Evolutionary conservation across 163 green algal genomes (phyloP).

Genomic region (Chloroidium sp.): DNA sequence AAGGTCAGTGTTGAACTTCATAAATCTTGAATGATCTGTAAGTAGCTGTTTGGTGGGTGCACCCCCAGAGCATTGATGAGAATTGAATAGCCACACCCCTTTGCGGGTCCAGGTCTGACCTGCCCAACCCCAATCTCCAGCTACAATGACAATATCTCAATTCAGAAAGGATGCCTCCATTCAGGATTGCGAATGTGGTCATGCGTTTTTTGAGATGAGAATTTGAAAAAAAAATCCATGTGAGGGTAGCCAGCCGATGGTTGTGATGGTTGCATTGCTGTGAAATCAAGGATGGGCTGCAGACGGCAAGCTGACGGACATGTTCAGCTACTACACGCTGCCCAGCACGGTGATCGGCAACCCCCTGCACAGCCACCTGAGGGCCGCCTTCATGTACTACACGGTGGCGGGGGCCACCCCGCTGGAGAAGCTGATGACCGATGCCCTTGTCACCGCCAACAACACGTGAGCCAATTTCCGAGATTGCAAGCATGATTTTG

Average conservation of each 20-base stretch:
- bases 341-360: conserved; percentile 85
- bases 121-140: too few relatives aligned
- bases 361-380: conserved; percentile 62
- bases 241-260: background rate
- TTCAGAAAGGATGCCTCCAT: too few relatives aligned
- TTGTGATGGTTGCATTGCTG: conserved; percentile 12
- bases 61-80: too few relatives aligned
- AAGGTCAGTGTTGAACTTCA: conserved; percentile 7
- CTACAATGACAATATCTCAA: too few relatives aligned
- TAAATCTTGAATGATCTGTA: too few relatives aligned
- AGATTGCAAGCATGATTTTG: too few relatives aligned
- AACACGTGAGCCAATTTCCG: conserved; percentile 14
- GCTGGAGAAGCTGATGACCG: conserved; percentile 74
- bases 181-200: too few relatives aligned
- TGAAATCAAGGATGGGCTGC: background rate
- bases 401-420: conserved; percentile 59
- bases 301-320: conserved; percentile 63
- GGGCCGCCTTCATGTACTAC: conserved; percentile 95
- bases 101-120: too few relatives aligned
- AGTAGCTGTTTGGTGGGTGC: too few relatives aligned
- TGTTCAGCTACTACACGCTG: conserved; percentile 95
- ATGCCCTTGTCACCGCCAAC: conserved; percentile 80
- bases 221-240: background rate
- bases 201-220: too few relatives aligned
- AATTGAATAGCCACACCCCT: too few relatives aligned